Conservation (phyloP, 2,329 filamentous ascomycete genomes). For the Drechslerella dactyloides region DNA sequence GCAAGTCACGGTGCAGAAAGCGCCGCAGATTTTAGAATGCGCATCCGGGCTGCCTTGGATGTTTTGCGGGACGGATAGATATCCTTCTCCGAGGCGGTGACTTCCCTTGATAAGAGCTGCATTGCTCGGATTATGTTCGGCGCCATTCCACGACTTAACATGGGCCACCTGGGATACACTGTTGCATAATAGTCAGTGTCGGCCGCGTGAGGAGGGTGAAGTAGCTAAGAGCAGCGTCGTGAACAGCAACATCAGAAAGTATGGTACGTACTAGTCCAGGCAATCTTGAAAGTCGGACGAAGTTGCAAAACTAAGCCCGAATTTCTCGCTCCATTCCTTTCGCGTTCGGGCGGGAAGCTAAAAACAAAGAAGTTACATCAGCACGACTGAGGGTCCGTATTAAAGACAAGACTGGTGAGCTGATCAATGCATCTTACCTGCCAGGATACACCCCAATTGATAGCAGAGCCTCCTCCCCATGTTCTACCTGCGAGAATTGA, state of each 20-base stretch:
- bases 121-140: constrained; percentile 37
- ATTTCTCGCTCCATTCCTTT: constrained; percentile 73
- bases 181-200: background rate
- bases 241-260: background rate
- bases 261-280: constrained; percentile 64
- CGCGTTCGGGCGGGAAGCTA: constrained; percentile 44
- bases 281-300: constrained; percentile 76
- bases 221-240: background rate
- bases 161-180: constrained; percentile 37
- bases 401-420: background rate
- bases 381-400: background rate
- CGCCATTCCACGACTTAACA: constrained; percentile 28
- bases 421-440: constrained; percentile 55
- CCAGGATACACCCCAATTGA: constrained; percentile 79
- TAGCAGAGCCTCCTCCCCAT: constrained; percentile 84
- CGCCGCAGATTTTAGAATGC: constrained; percentile 46
- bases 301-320: constrained; percentile 74
- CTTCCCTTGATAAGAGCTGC: constrained; percentile 21
- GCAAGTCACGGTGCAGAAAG: constrained; percentile 67
- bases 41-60: constrained; percentile 34
- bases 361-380: background rate
- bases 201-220: background rate
- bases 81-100: constrained; percentile 36
- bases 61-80: constrained; percentile 33
- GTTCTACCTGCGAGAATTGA: constrained; percentile 71